A percentile compares a stretch with the other conserved stretches of the same genome.
phyloP scores from a whole-genome alignment of 139 green algal genomes.

The Chlamydomonas urium region DNA sequence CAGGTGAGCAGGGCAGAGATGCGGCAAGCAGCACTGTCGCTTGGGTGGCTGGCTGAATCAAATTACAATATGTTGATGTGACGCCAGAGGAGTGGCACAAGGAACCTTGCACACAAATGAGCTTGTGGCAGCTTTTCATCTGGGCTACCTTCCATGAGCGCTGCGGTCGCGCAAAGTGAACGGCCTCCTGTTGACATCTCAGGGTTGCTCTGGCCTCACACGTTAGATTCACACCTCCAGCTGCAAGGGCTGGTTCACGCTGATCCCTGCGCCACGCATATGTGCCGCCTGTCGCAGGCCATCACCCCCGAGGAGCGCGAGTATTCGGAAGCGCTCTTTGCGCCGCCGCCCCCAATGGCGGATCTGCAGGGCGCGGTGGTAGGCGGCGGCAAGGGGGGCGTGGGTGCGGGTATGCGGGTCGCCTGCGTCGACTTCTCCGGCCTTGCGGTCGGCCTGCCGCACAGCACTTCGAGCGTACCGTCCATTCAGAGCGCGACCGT shows the following conservation, averaged over 20 bases:
- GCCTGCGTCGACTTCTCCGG: neutral
- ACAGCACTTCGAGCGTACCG: neutral
- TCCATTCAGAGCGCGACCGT: neutral
- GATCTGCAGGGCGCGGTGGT: neutral
- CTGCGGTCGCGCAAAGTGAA: neutral
- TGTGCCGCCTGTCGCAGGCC: constrained; percentile 8
- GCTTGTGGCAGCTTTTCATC: neutral
- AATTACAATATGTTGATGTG: neutral
- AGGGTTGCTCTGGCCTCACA: no score
- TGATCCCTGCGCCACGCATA: neutral
- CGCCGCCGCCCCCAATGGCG: neutral
- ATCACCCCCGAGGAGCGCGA: constrained; percentile 50
- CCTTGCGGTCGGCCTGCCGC: neutral
- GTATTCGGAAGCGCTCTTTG: constrained; percentile 27
- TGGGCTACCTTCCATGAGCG: neutral
- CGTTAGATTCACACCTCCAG: neutral
- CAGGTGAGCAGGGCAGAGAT: constrained; percentile 18
- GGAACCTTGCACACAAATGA: neutral
- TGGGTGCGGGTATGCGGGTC: neutral
- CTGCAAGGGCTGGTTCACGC: neutral
- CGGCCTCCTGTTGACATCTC: neutral
- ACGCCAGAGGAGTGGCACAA: neutral
- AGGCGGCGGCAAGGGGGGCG: neutral
- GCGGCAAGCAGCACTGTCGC: neutral
- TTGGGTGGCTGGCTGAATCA: neutral